Percentiles rank a stretch among this genome's conserved stretches.
Evolutionary conservation across 208 protist species (phyloP).

Genomic region (Leishmania guyanensis): DNA sequence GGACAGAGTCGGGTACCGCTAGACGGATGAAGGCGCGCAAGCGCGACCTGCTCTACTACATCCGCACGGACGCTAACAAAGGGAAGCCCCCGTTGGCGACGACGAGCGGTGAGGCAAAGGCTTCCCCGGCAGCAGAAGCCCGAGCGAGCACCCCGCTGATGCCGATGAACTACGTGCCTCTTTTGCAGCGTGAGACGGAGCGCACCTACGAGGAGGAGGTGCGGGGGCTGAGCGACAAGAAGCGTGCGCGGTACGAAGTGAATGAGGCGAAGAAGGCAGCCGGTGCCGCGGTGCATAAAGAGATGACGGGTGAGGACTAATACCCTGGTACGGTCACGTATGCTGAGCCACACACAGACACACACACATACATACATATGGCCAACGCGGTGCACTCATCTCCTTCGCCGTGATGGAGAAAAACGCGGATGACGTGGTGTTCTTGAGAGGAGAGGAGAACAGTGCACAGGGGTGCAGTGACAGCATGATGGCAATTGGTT

Average conservation of each 20-base stretch:
- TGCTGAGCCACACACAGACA: background rate
- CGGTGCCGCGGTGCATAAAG: conserved; percentile 13
- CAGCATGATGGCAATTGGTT: background rate
- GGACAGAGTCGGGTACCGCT: conserved; percentile 63
- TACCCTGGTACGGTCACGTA: background rate
- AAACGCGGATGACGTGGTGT: background rate
- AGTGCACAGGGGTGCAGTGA: background rate
- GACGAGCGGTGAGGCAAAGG: background rate
- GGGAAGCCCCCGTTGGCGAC: background rate
- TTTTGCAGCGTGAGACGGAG: conserved; percentile 78
- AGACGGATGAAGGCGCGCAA: conserved; percentile 48
- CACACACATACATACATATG: too few species aligned
- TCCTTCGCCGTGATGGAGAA: background rate
- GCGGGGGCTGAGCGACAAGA: conserved; percentile 57
- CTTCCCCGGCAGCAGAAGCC: too few species aligned
- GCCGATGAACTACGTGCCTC: conserved; percentile 50
- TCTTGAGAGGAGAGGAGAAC: background rate
- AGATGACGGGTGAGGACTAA: background rate
- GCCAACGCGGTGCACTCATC: background rate
- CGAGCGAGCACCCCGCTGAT: background rate
- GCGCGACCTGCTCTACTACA: conserved; percentile 45
- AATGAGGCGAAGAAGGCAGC: conserved; percentile 76
- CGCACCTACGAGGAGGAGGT: conserved; percentile 82
- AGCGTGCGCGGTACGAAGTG: conserved; percentile 69
- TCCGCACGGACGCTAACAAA: conserved; percentile 7